Conservation (phyloP, 2,329 filamentous ascomycete genomes). For the Alternaria ventricosa region DNA sequence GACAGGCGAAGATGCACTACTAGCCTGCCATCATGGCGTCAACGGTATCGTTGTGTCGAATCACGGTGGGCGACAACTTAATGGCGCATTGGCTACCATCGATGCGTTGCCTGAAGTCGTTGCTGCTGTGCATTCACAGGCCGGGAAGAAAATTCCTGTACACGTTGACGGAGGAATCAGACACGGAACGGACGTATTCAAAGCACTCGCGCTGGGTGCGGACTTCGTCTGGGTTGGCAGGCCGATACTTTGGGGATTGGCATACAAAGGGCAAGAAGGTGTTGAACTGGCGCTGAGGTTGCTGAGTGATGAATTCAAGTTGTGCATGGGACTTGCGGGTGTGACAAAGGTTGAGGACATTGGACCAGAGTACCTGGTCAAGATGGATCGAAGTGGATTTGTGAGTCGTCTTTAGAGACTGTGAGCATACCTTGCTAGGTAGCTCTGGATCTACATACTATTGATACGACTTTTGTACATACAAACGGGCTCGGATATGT, state of each 20-base stretch:
- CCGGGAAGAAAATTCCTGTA: conserved; percentile 62
- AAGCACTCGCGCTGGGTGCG: conserved; percentile 89
- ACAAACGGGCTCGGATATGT: neutral
- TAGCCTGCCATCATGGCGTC: conserved; percentile 52
- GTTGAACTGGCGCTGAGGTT: conserved; percentile 29
- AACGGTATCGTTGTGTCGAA: conserved; percentile 59
- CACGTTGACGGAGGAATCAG: conserved; percentile 89
- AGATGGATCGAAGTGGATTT: conserved; percentile 31
- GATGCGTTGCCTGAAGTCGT: conserved; percentile 62
- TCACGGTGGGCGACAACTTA: conserved; percentile 60
- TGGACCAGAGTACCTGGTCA: conserved; percentile 29
- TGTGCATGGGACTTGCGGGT: conserved; percentile 34
- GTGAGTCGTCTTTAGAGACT: conserved; percentile 47
- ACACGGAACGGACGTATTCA: conserved; percentile 90
- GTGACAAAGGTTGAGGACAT: conserved; percentile 31
- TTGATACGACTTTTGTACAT: neutral
- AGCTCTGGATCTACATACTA: neutral
- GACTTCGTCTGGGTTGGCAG: conserved; percentile 73
- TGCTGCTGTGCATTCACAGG: conserved; percentile 53
- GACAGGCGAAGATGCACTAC: conserved; percentile 49
- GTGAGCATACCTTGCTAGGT: neutral
- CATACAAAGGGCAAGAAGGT: conserved; percentile 39
- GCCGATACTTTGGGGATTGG: conserved; percentile 71
- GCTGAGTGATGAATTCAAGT: conserved; percentile 24
- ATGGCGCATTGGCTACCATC: conserved; percentile 51